Percentiles rank a stretch among this genome's conserved stretches.
These are phyloP conservation scores for Rhamnella rubrinervis DNA, from an alignment of 331 rosid species.

Conservation along the genomic window DNA sequence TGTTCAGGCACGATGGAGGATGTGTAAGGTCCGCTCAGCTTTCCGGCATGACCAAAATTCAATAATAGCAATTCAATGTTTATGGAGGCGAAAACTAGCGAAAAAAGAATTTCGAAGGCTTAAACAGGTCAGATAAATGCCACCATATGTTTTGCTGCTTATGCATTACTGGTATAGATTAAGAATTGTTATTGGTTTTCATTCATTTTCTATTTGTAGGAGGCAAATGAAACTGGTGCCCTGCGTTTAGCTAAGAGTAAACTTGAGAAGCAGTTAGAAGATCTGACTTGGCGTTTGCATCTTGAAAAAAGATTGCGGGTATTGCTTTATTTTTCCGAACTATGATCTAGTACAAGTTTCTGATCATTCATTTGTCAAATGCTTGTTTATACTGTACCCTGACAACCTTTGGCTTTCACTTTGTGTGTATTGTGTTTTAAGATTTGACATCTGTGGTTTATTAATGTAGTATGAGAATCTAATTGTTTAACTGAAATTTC, in stretches of 20 bases:
- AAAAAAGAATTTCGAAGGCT: conserved; percentile 75
- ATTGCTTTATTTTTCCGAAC: conserved; percentile 13
- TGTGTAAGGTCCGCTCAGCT: conserved; percentile 63
- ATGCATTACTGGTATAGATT: not conserved
- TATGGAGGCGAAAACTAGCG: conserved; percentile 86
- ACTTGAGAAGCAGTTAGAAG: conserved; percentile 96
- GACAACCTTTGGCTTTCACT: no score
- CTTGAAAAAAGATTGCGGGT: conserved; percentile 96
- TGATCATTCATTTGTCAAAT: no score
- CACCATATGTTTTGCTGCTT: conserved; percentile 1
- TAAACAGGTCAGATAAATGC: conserved; percentile 49
- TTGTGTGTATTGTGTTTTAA: no score
- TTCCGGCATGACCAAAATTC: conserved; percentile 55
- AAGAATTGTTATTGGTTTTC: conserved; percentile 4
- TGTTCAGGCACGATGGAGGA: conserved; percentile 82
- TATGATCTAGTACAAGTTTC: not conserved
- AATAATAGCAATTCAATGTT: conserved; percentile 76
- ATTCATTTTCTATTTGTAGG: conserved; percentile 47
- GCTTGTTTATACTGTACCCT: no score
- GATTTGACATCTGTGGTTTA: no score
- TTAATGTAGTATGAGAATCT: no score
- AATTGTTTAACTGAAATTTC: no score
- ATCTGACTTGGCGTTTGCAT: conserved; percentile 91
- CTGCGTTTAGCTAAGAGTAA: conserved; percentile 92
- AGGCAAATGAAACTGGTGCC: conserved; percentile 97